Conservation (phyloP, 139 green algal species). For the Chlamydomonas incerta region DNA sequence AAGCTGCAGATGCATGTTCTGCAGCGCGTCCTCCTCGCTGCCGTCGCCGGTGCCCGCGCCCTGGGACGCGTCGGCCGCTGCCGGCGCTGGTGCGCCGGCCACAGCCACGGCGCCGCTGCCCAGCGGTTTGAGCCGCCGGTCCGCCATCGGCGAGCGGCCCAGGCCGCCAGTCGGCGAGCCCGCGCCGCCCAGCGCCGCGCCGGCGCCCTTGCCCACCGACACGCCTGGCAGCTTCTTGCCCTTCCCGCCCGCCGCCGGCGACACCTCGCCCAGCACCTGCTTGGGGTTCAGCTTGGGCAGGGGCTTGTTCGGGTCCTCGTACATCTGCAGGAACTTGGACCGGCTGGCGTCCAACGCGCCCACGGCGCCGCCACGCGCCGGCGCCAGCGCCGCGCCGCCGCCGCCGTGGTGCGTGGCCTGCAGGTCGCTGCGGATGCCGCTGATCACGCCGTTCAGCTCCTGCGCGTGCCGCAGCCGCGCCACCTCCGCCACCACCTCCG, state of each 20-base stretch:
- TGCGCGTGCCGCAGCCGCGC: conserved; percentile 26
- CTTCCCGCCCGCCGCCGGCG: background rate
- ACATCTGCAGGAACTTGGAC: conserved; percentile 47
- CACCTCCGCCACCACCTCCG: conserved; percentile 34
- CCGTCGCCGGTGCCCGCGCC: background rate
- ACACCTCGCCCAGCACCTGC: conserved; percentile 6
- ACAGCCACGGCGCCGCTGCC: background rate
- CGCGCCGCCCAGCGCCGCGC: too few relatives aligned
- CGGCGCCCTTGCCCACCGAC: background rate
- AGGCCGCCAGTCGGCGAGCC: background rate
- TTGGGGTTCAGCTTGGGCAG: conserved; percentile 11
- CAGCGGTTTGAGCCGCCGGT: conserved; percentile 9
- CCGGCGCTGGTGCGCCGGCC: background rate
- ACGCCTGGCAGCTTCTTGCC: background rate
- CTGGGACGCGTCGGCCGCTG: background rate
- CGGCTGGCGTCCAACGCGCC: too few relatives aligned
- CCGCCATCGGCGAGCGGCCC: conserved; percentile 11
- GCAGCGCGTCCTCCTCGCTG: background rate
- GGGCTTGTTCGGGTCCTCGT: conserved; percentile 38
- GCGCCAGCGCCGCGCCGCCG: background rate
- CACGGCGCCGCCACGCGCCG: too few relatives aligned
- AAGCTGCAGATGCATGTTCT: background rate
- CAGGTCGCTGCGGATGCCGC: conserved; percentile 8
- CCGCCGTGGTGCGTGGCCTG: background rate
- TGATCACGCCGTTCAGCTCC: conserved; percentile 29